phyloP scores from a whole-genome alignment of 2,329 filamentous ascomycete genomes.

The Calonectria pseudoreteaudii region DNA sequence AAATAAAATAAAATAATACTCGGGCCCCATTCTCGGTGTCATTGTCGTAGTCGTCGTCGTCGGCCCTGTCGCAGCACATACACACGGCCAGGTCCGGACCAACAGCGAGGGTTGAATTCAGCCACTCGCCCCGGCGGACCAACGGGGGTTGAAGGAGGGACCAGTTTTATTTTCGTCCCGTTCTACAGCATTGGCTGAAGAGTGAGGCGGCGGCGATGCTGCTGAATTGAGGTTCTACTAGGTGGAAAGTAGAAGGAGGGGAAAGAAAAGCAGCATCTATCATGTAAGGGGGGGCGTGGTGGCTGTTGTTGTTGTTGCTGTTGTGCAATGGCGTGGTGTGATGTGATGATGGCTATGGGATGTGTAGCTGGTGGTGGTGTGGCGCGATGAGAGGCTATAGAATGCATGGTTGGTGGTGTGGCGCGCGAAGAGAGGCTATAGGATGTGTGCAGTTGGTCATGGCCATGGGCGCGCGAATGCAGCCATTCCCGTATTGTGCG shows the following conservation, averaged over 20 bases:
- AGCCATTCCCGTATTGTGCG: neutral
- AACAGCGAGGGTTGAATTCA: conserved; percentile 19
- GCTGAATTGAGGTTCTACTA: neutral
- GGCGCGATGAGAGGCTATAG: no score
- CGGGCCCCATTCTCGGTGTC: neutral
- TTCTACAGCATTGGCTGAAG: conserved; percentile 27
- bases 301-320: neutral
- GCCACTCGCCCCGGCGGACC: conserved; percentile 42
- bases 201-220: conserved; percentile 23
- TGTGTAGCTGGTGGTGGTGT: no score
- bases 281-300: neutral
- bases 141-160: conserved; percentile 30
- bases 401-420: no score
- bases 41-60: neutral
- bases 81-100: conserved; percentile 30
- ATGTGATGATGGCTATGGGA: no score
- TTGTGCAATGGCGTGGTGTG: neutral
- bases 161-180: conserved; percentile 43
- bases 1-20: no score
- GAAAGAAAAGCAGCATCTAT: neutral
- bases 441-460: neutral
- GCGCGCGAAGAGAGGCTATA: no score
- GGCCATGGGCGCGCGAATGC: neutral
- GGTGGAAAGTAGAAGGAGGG: neutral
- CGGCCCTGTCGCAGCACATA: neutral